Conservation (phyloP, 176 grass and related monocot species). For the Poa annua region DNA sequence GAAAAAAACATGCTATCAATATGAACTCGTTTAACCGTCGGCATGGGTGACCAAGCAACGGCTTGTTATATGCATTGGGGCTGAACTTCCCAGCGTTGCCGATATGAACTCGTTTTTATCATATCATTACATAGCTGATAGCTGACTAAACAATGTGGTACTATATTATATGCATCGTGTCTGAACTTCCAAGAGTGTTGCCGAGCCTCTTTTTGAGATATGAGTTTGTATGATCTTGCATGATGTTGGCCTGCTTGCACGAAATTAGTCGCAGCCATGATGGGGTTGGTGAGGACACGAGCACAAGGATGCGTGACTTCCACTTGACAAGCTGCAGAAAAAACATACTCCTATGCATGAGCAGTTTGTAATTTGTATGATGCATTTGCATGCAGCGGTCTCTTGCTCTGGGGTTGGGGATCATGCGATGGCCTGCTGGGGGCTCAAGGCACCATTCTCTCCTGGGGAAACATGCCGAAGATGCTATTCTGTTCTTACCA, state of each 20-base stretch:
- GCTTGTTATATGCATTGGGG: no score
- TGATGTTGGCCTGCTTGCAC: conserved; percentile 54
- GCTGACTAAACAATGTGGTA: not conserved
- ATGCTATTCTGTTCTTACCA: conserved; percentile 38
- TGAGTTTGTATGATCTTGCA: conserved; percentile 28
- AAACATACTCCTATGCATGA: not conserved
- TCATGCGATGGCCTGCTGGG: conserved; percentile 27
- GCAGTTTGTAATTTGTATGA: conserved; percentile 19
- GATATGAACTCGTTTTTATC: no score
- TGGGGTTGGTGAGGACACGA: conserved; percentile 33
- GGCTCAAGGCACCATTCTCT: conserved; percentile 34
- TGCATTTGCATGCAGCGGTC: not conserved
- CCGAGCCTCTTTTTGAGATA: not conserved
- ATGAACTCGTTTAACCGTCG: no score
- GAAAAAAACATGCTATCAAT: no score
- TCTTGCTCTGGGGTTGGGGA: not conserved
- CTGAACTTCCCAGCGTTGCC: no score
- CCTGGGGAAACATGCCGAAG: conserved; percentile 29
- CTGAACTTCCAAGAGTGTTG: not conserved
- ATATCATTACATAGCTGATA: not conserved
- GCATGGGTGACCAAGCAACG: no score
- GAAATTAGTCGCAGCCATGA: conserved; percentile 29
- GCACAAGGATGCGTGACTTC: conserved; percentile 10
- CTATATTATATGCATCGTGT: not conserved
- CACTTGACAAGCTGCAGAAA: not conserved